Evolutionary conservation across 495 filamentous ascomycete genomes (phyloP), one percentile per base, ranked within the genome.

Genomic region (Neurospora tetrasperma): DNA sequence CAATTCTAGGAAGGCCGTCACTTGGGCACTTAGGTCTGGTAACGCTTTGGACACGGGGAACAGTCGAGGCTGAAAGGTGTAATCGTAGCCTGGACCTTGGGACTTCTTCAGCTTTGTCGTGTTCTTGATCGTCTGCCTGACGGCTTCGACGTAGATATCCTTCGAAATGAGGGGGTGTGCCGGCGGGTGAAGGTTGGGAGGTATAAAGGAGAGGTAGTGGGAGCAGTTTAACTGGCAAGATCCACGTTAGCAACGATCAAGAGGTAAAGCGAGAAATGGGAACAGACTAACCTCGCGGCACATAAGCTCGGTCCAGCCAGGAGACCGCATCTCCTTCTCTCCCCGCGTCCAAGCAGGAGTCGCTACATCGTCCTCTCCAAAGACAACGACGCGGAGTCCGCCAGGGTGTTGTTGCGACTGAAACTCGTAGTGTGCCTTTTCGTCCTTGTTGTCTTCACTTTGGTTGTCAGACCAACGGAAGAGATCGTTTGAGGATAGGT

Each of bases 11-110:
- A 84, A 87, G 5, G 73, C 69, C 16, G 82, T 70, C 12, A 86
- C 72, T 72, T 87, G 85, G 5, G 76, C 70, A n/a, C 76, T 72
- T 2, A 87, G 75, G 66, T 86, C 85, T 16, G 80, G 80, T 20
- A 83, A 73, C 31, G 69, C 27, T 23, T 35, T 40, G 9, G 76
- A 73, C 0, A 76, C 71, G 18, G 79, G 76, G 62, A 83, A 85
- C 27, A 78, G 77, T 10, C 79, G 70, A 1, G 78, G 42, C 6
- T 82, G 75, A 72, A 84, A 84, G 20, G 75, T 81, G 71, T 84
- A 83, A 69, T 83, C 76, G 41, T 77, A 71, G 9, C 77, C 73
- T 0, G 78, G 82, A 11, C 73, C 76, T 16, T 79, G 42, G 7
- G 69, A 59, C 12, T 38, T 54, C 0, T 66, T 69, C 1, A 69